A percentile compares a stretch with the other conserved stretches of the same genome.
phyloP scores from a whole-genome alignment of 2,329 filamentous ascomycete species.

The Sordariomycetes sp. region DNA sequence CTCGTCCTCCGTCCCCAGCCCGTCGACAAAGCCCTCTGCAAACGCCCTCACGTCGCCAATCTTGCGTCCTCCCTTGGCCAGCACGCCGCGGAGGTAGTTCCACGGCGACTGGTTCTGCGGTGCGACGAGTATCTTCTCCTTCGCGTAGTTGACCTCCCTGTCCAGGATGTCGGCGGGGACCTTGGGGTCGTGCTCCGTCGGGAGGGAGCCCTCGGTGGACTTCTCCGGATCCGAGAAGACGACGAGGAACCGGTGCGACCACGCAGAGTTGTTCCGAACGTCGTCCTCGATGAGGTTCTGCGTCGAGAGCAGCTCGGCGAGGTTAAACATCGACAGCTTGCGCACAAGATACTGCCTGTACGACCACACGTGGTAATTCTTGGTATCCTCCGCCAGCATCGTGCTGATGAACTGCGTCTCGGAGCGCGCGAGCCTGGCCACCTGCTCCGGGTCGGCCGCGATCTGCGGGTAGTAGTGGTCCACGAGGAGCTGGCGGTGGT shows the following conservation, averaged over 20 bases:
- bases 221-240: conserved; percentile 54
- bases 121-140: conserved; percentile 60
- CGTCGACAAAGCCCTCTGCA: conserved; percentile 34
- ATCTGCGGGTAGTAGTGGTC: conserved; percentile 46
- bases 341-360: conserved; percentile 66
- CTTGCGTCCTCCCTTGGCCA: conserved; percentile 49
- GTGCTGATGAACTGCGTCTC: conserved; percentile 64
- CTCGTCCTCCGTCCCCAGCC: conserved; percentile 30
- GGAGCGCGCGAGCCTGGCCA: conserved; percentile 43
- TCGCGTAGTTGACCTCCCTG: conserved; percentile 61
- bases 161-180: conserved; percentile 53
- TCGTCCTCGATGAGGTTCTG: conserved; percentile 65
- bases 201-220: conserved; percentile 30
- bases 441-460: conserved; percentile 40
- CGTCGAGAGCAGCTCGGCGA: conserved; percentile 57
- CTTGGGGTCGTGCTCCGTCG: conserved; percentile 37
- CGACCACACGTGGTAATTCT: conserved; percentile 98
- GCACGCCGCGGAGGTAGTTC: conserved; percentile 76
- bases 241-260: conserved; percentile 95
- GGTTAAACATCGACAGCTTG: conserved; percentile 56
- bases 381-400: conserved; percentile 78
- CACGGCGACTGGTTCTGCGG: conserved; percentile 92
- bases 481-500: conserved; percentile 53
- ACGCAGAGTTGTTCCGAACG: conserved; percentile 91
- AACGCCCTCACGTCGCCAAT: conserved; percentile 33